Percentiles rank a stretch among this genome's conserved stretches.
Evolutionary conservation across 495 filamentous ascomycete species (phyloP).

Genomic region (Bryoglossum gracile): DNA sequence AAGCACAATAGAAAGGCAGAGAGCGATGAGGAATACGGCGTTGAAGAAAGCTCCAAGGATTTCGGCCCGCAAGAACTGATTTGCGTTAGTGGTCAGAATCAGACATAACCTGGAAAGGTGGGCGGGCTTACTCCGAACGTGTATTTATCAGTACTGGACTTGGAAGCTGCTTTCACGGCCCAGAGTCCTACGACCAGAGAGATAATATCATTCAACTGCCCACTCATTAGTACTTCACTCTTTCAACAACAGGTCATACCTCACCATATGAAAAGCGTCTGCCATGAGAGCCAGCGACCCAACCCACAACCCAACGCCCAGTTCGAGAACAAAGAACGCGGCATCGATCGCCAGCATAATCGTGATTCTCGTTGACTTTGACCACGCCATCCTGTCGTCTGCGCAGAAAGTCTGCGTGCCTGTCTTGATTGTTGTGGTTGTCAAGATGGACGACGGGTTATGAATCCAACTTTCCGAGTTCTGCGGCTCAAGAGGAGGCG

Average conservation of each 20-base stretch:
- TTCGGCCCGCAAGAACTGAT: slow-evolving; percentile 91
- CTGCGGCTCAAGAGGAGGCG: too few relatives aligned
- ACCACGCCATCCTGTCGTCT: slow-evolving; percentile 65
- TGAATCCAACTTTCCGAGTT: too few relatives aligned
- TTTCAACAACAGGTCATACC: slow-evolving; percentile 8
- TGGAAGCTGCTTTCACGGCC: slow-evolving; percentile 83
- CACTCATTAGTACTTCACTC: background rate
- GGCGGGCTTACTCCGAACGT: slow-evolving; percentile 75
- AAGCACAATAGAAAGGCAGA: slow-evolving; percentile 91
- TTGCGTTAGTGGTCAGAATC: slow-evolving; percentile 15
- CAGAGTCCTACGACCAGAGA: slow-evolving; percentile 88
- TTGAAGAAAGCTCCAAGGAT: slow-evolving; percentile 93
- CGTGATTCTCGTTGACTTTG: slow-evolving; percentile 85
- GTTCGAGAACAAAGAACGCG: slow-evolving; percentile 82
- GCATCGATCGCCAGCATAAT: slow-evolving; percentile 88
- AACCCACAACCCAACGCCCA: slow-evolving; percentile 76
- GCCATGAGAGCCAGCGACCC: slow-evolving; percentile 90
- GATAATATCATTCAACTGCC: slow-evolving; percentile 87
- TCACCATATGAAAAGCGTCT: slow-evolving; percentile 96
- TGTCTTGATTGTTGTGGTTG: too few relatives aligned
- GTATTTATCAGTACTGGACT: slow-evolving; percentile 75
- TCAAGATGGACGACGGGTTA: too few relatives aligned
- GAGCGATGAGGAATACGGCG: slow-evolving; percentile 90
- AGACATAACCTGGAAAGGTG: background rate
- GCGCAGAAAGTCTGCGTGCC: too few relatives aligned